A percentile compares a stretch with the other conserved stretches of the same genome.
phyloP scores from a whole-genome alignment of 257 asterid species.

The Nicotiana undulata region DNA sequence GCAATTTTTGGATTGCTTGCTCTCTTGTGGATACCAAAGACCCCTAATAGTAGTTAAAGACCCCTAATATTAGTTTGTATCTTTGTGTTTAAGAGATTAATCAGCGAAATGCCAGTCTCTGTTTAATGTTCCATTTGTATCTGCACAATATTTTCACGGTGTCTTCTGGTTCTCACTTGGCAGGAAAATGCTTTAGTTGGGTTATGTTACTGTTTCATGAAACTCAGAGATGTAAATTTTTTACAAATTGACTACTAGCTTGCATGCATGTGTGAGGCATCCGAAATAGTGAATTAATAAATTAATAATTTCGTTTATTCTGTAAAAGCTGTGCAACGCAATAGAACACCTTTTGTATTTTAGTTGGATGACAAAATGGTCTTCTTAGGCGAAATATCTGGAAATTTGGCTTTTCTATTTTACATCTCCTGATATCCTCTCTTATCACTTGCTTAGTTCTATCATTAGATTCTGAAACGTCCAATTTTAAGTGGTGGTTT shows the following conservation, averaged over 20 bases:
- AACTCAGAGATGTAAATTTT: background rate
- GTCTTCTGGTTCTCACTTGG: background rate
- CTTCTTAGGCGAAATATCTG: background rate
- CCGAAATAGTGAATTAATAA: background rate
- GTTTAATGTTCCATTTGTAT: background rate
- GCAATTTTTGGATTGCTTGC: slow-evolving; percentile 1
- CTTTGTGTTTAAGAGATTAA: background rate
- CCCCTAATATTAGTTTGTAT: background rate
- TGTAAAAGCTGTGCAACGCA: background rate
- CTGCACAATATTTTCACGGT: background rate
- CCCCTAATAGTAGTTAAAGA: background rate
- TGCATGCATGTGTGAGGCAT: background rate
- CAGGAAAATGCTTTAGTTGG: background rate
- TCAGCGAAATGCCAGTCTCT: background rate
- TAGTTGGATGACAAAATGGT: background rate
- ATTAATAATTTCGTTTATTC: background rate
- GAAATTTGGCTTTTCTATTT: background rate
- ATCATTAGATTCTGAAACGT: background rate
- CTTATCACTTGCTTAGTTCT: background rate
- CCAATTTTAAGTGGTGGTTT: background rate
- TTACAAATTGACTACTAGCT: background rate
- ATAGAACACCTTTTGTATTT: background rate
- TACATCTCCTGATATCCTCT: background rate
- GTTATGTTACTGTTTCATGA: background rate
- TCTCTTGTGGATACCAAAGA: background rate